Conservation (phyloP, 768 basidiomycete species). For the Kwoniella pini region DNA sequence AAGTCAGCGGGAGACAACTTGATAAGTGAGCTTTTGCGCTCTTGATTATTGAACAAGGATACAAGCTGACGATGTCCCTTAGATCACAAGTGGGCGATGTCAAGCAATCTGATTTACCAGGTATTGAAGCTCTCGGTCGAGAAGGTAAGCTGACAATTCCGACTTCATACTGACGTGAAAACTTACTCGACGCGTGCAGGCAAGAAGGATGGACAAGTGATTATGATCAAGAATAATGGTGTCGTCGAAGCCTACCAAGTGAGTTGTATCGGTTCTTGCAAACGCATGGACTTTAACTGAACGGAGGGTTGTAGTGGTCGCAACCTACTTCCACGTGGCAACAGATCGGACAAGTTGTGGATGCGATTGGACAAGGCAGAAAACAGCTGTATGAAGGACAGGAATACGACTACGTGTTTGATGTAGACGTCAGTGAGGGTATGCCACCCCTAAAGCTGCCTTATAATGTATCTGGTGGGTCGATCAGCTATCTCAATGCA, state of each 20-base stretch:
- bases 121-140: slow-evolving; percentile 70
- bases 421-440: slow-evolving; percentile 93
- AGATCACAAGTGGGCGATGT: slow-evolving; percentile 77
- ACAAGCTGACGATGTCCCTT: too few relatives aligned
- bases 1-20: slow-evolving; percentile 73
- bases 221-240: slow-evolving; percentile 80
- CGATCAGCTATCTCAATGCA: too few relatives aligned
- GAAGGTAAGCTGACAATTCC: slow-evolving; percentile 62
- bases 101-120: slow-evolving; percentile 85
- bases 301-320: slow-evolving; percentile 69
- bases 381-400: slow-evolving; percentile 90
- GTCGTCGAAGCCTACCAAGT: slow-evolving; percentile 90
- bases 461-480: slow-evolving; percentile 79
- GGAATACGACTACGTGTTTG: slow-evolving; percentile 99
- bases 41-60: too few relatives aligned
- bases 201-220: slow-evolving; percentile 89
- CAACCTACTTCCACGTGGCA: slow-evolving; percentile 69
- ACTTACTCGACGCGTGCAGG: slow-evolving; percentile 62
- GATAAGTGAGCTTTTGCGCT: slow-evolving; percentile 59
- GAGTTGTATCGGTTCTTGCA: slow-evolving; percentile 19
- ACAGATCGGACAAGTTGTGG: slow-evolving; percentile 93
- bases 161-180: neutral
- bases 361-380: slow-evolving; percentile 84
- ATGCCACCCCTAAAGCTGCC: slow-evolving; percentile 90
- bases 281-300: slow-evolving; percentile 14